Evolutionary conservation across 148 eudicot species (phyloP), one percentile per base, ranked within the genome.

Genomic region (Selenicereus undatus): DNA sequence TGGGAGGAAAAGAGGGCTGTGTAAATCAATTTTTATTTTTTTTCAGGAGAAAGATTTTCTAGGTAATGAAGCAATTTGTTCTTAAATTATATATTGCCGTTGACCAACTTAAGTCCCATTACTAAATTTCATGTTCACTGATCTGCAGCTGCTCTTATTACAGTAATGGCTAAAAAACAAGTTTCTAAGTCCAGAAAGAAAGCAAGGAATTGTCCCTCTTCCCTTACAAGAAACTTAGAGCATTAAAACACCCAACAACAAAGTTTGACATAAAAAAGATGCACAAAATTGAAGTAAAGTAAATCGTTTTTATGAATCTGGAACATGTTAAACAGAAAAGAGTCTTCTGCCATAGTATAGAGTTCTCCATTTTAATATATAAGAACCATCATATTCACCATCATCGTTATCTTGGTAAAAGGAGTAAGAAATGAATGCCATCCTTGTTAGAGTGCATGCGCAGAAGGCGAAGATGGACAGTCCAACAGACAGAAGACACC

Each of bases 121-220:
- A 48, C 11, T 48, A 8, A 48, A 48, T 48, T 48, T 8, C 60
- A 54, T 54, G 21, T 54, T 54, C 18, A 3, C 22, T 54, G 18
- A 22, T 43, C 35, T 74, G 7, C 13, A 74, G 20, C 60, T 45
- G 60, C 7, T 74, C 35, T 2, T 22, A 45, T n/a, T 9, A 21
- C 10, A 45, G 50, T 7, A 18, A 75, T n/a, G 39, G 70, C 30
- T 66, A 73, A 73, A 76, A 82, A 72, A 62, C 71, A 80, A 60
- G 62, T 73, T 73, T 64, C 8, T 13, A 39, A 2, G 73, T 17
- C 2, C 77, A 64, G 71, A 75, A 72, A 76, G 48, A 48, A 84
- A 80, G 86, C 73, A 84, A 80, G 32, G 83, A 84, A 84, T 80
- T 27, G 81, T 80, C 58, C 77, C 74, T 60, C 76, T 76, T 71